Evolutionary conservation across 179 eudicot species (phyloP), one percentile per base, ranked within the genome.

Genomic region (Beta lomatogona): DNA sequence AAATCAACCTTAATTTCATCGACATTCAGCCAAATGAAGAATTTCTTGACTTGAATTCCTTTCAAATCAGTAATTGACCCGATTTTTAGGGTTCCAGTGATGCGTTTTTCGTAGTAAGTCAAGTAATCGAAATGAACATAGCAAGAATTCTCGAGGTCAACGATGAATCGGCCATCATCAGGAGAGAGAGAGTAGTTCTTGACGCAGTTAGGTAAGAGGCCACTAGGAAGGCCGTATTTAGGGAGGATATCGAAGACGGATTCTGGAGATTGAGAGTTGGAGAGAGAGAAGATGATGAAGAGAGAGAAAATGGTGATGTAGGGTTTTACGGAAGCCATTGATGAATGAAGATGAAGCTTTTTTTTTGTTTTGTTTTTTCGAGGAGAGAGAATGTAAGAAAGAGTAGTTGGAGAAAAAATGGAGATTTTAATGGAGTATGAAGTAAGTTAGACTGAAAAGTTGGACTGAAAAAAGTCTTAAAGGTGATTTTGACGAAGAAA

Each of bases 1-100:
- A 94, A 87, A 86, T 93, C 98, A 73, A 95, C 99, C 78, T 77
- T 92, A 71, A 95, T 95, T 81, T 92, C 94, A 83, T 95, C 97
- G 21, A 95, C 97, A 74, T 87, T 86, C 45, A 95, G 85, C 99
- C 98, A 95, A 4, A 95, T 41, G 12, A 95, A 86, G 77, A 94
- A 80, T 21, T 86, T 85, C 61, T 90, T 72, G 44, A 95, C 99
- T 84, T 95, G 90, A 73, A 93, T 94, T 6, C 99, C 99, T 55
- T 92, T 76, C 69, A 95, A 75, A 18, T 88, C 66, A 12, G 86
- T 84, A 55, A 95, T 94, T 0, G 99, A 94, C 16, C 99, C 99
- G 12, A 89, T 80, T n/a, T 86, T 87, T 46, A 95, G 86, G 73
- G 84, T 86, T 57, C 99, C 99, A 0, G 91, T 88, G 73, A 95